A percentile compares a stretch with the other conserved stretches of the same genome.
Evolutionary conservation across 257 asterid genomes (phyloP).

Genomic region (Gynochthodes officinalis): DNA sequence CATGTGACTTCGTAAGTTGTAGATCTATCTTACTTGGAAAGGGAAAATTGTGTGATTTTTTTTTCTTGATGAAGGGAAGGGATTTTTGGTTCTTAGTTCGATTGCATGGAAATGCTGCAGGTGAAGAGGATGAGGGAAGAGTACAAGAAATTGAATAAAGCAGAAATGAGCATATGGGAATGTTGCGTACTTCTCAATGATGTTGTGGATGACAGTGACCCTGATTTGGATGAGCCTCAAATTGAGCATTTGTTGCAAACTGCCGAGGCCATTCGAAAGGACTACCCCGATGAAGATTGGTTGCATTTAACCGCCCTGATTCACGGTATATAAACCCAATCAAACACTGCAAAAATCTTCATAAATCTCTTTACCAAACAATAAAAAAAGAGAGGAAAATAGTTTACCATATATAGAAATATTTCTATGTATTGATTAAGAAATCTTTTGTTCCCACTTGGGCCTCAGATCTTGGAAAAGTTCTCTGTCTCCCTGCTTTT

Average conservation of each 20-base stretch:
- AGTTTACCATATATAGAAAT: neutral
- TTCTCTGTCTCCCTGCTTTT: slow-evolving; percentile 30
- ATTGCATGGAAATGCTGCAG: slow-evolving; percentile 17
- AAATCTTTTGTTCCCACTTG: neutral
- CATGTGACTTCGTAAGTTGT: slow-evolving; percentile 53
- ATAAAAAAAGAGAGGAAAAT: no score
- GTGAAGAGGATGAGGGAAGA: slow-evolving; percentile 32
- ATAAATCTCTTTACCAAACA: no score
- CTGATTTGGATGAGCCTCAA: slow-evolving; percentile 42
- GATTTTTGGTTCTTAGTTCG: neutral
- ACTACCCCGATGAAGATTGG: slow-evolving; percentile 40
- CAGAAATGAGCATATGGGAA: slow-evolving; percentile 42
- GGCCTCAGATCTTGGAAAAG: slow-evolving; percentile 38
- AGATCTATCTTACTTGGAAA: no score
- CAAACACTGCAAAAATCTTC: no score
- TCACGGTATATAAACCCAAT: slow-evolving; percentile 42
- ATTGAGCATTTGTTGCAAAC: slow-evolving; percentile 38
- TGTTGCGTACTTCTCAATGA: slow-evolving; percentile 37
- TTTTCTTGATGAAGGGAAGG: no score
- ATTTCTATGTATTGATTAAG: neutral
- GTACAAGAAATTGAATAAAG: slow-evolving; percentile 31
- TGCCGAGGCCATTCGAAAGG: slow-evolving; percentile 41
- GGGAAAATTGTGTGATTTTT: no score
- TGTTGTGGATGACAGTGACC: slow-evolving; percentile 43
- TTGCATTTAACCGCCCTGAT: slow-evolving; percentile 35